These are phyloP conservation scores for Hypoxylon sp. DNA, from an alignment of 2,329 filamentous ascomycete species.

Conservation along the genomic window DNA sequence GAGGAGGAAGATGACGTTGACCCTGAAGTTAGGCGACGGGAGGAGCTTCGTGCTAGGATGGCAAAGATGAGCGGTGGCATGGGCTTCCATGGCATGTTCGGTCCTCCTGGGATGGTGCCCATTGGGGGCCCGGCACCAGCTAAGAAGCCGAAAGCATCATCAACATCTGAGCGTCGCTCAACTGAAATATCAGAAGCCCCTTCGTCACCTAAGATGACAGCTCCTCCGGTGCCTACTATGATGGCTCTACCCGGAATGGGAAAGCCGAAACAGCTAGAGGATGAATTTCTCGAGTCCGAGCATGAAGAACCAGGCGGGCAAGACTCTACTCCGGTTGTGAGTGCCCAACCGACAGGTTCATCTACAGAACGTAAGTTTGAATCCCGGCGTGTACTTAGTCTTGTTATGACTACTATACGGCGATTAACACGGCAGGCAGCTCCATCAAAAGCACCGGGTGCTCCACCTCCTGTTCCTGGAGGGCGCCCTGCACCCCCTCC, in stretches of 20 bases:
- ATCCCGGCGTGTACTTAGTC: constrained; percentile 29
- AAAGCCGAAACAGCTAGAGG: constrained; percentile 63
- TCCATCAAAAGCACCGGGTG: constrained; percentile 48
- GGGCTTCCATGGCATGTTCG: constrained; percentile 89
- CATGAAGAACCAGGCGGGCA: constrained; percentile 58
- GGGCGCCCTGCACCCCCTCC: constrained; percentile 68
- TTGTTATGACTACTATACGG: constrained; percentile 32
- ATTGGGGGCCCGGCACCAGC: constrained; percentile 63
- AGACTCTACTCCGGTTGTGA: constrained; percentile 48
- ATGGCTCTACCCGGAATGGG: constrained; percentile 81
- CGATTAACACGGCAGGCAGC: constrained; percentile 49
- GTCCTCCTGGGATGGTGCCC: constrained; percentile 75
- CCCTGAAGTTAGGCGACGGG: constrained; percentile 84
- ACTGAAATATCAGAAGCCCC: constrained; percentile 60
- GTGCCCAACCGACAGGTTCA: constrained; percentile 44
- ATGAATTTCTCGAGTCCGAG: constrained; percentile 61
- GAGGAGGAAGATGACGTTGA: constrained; percentile 88
- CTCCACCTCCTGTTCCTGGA: constrained; percentile 61
- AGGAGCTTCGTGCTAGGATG: constrained; percentile 94
- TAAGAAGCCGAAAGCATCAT: constrained; percentile 68
- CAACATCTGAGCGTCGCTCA: constrained; percentile 56
- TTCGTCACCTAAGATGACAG: constrained; percentile 58
- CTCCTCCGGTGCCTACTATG: constrained; percentile 69
- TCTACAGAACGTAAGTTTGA: constrained; percentile 48
- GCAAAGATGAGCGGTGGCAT: constrained; percentile 98